A percentile compares a stretch with the other conserved stretches of the same genome.
Evolutionary conservation across 768 basidiomycete genomes (phyloP).

Genomic region (Pleurotus sapidus): DNA sequence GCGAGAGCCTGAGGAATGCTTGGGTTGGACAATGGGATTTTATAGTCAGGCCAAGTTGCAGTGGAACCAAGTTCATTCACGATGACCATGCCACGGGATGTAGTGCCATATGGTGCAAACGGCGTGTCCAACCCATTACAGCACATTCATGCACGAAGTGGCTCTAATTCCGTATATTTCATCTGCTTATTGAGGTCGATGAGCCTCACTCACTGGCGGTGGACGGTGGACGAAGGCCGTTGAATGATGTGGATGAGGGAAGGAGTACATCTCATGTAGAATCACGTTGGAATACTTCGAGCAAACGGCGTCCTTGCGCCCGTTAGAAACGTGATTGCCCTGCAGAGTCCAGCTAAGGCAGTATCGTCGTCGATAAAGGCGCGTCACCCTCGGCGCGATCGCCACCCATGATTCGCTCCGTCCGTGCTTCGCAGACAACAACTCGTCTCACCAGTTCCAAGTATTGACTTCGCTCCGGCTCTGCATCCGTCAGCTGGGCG

Average conservation of each 20-base stretch:
- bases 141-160: background rate
- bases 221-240: background rate
- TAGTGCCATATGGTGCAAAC: background rate
- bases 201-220: too few species aligned
- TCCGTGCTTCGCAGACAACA: conserved; percentile 48
- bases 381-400: conserved; percentile 29
- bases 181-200: background rate
- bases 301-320: background rate
- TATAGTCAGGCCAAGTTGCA: background rate
- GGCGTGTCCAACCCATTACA: background rate
- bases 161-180: background rate
- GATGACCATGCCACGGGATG: background rate
- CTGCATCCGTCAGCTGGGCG: conserved; percentile 20
- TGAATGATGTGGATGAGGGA: background rate
- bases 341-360: too few species aligned
- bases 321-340: too few species aligned
- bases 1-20: background rate
- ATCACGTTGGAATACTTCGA: background rate
- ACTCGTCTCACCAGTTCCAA: conserved; percentile 33
- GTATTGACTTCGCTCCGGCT: conserved; percentile 12
- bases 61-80: background rate
- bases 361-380: background rate
- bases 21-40: background rate
- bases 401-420: conserved; percentile 52
- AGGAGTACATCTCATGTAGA: background rate